Base-by-base conservation (phyloP, 2,329 filamentous ascomycete species). In the Talaromyces sp. region DNA sequence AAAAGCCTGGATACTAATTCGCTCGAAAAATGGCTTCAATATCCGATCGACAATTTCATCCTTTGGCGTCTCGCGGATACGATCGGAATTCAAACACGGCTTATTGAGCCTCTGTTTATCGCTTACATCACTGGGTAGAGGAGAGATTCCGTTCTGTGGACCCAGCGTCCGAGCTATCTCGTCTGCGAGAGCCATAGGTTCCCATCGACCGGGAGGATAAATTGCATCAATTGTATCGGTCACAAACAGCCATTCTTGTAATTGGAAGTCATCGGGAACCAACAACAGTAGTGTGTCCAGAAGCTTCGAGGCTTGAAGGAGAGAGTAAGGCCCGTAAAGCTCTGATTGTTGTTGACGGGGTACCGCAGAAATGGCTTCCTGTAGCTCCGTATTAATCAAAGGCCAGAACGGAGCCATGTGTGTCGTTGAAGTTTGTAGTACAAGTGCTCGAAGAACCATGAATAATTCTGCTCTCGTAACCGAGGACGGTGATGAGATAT, bases 171-270 rank as follows among this genome's bases (percentile, higher is more conserved):
- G 91, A 0, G 91, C 90, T 9, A 97, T 83, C 72, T 95, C 91
- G 71, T 98, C 95, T 0, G 91, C 90, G 5, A 98, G 84, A 2
- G 92, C 92, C 2, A 90, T 81, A 1, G 92, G 85, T 67, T 88
- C 85, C 79, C 89, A 89, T 61, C 83, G 81, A 15, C 87, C 80
- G 0, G 92, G 89, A 13, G 91, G 88, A 78, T 99, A 96, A 39
- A 99, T 91, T 1, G 95, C 93, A 72, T 99, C 95, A 69, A 97
- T 93, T 15, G 94, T 98, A 77, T 99, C 95, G 1, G 93, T 96
- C 63, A 99, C 89, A 77, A 97, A 99, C 3, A 98, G 86, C 95
- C 95, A 99, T 81, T 97, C 92, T 72, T 96, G 90, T n/a, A 98
- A 86, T 77, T 98, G 95, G 79, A 98, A 99, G 75, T 99, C 95